Evolutionary conservation across 2,329 filamentous ascomycete genomes (phyloP).

Genomic region (Claviceps sp.): DNA sequence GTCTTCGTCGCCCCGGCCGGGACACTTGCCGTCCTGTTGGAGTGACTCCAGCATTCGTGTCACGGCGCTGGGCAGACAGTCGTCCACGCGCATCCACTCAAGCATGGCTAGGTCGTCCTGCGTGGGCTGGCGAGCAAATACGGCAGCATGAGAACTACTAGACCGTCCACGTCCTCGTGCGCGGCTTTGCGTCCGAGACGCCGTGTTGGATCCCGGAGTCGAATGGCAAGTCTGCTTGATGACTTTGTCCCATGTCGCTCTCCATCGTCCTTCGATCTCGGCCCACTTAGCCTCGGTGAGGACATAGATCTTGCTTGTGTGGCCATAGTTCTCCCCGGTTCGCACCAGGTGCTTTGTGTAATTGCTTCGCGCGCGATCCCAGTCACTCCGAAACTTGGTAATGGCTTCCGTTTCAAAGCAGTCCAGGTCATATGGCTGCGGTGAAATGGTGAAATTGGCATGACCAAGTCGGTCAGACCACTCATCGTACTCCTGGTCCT

Average conservation of each 20-base stretch:
- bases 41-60: slow-evolving; percentile 54
- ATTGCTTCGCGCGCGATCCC: slow-evolving; percentile 71
- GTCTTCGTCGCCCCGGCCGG: slow-evolving; percentile 74
- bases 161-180: slow-evolving; percentile 25
- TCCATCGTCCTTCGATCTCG: slow-evolving; percentile 64
- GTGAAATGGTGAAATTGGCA: slow-evolving; percentile 81
- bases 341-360: slow-evolving; percentile 82
- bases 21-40: slow-evolving; percentile 72
- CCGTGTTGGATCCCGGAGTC: slow-evolving; percentile 12
- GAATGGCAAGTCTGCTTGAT: slow-evolving; percentile 33
- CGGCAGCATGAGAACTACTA: slow-evolving; percentile 28
- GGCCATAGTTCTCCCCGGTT: slow-evolving; percentile 79
- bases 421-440: slow-evolving; percentile 64
- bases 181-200: slow-evolving; percentile 25
- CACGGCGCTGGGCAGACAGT: slow-evolving; percentile 48
- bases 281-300: slow-evolving; percentile 85
- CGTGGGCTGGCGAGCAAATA: slow-evolving; percentile 17
- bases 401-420: slow-evolving; percentile 42
- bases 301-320: slow-evolving; percentile 76
- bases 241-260: slow-evolving; percentile 51
- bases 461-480: slow-evolving; percentile 83
- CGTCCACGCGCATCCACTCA: slow-evolving; percentile 34
- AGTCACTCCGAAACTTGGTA: slow-evolving; percentile 58
- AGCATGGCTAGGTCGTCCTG: slow-evolving; percentile 27
- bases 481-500: slow-evolving; percentile 58